Evolutionary conservation across 441 rosid genomes (phyloP).

Genomic region (Erodium trifolium): DNA sequence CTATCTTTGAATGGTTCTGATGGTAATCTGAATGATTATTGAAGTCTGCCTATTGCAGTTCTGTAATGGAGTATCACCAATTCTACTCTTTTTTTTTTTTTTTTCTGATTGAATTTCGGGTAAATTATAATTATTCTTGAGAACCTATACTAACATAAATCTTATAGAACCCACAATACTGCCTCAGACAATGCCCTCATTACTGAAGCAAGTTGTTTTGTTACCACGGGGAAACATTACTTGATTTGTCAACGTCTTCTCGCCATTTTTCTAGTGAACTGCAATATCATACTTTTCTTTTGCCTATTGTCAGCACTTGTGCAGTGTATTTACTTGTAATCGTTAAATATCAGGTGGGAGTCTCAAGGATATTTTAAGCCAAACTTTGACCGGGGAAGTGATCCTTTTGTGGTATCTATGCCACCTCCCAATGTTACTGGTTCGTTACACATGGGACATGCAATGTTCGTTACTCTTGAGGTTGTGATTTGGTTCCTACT

Average conservation of each 20-base stretch:
- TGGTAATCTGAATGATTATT: background rate
- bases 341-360: slow-evolving; percentile 68
- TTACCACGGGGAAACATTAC: background rate
- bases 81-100: background rate
- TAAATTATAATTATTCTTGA: background rate
- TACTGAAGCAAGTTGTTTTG: background rate
- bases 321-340: slow-evolving; percentile 11
- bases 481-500: slow-evolving; percentile 38
- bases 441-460: slow-evolving; percentile 97
- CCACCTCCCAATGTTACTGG: slow-evolving; percentile 99
- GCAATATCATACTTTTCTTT: background rate
- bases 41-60: background rate
- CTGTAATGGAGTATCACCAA: background rate
- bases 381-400: slow-evolving; percentile 50
- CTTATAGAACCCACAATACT: background rate
- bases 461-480: slow-evolving; percentile 98
- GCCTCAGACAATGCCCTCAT: background rate
- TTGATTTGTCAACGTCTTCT: background rate
- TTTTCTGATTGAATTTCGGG: background rate
- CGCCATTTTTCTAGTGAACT: background rate
- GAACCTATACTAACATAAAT: background rate
- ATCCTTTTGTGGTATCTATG: slow-evolving; percentile 88
- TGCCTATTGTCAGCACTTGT: background rate
- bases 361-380: slow-evolving; percentile 93
- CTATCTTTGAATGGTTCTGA: background rate